A percentile compares a stretch with the other conserved stretches of the same genome.
Evolutionary conservation across 2,329 filamentous ascomycete genomes (phyloP).

Genomic region (Penicillium sp.): DNA sequence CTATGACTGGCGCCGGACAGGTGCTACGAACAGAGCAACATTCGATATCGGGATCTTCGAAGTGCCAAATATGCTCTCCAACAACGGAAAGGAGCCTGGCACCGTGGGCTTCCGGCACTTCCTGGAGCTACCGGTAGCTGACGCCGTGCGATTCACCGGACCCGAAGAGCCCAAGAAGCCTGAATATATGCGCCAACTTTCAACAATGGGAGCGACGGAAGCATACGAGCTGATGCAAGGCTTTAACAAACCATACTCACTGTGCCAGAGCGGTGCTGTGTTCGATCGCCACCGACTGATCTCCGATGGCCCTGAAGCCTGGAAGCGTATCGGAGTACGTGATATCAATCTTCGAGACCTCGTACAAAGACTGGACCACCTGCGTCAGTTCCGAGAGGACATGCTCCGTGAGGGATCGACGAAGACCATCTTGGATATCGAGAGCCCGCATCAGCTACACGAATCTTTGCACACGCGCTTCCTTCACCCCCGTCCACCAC

Average conservation of each 20-base stretch:
- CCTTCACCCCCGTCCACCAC: slow-evolving; percentile 39
- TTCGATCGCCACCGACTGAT: slow-evolving; percentile 41
- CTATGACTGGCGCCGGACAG: slow-evolving; percentile 25
- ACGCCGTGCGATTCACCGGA: slow-evolving; percentile 30
- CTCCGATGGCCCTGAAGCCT: slow-evolving; percentile 39
- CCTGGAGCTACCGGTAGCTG: slow-evolving; percentile 49
- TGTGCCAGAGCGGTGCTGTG: slow-evolving; percentile 37
- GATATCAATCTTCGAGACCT: slow-evolving; percentile 37
- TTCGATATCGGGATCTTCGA: slow-evolving; percentile 51
- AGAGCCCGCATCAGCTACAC: slow-evolving; percentile 36
- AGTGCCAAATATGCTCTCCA: slow-evolving; percentile 52
- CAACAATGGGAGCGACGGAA: slow-evolving; percentile 29
- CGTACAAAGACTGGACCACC: slow-evolving; percentile 36
- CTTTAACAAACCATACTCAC: slow-evolving; percentile 38
- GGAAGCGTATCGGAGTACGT: slow-evolving; percentile 46
- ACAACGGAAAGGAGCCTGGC: slow-evolving; percentile 48
- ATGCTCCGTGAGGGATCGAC: slow-evolving; percentile 32
- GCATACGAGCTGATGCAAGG: slow-evolving; percentile 39
- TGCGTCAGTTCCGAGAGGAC: slow-evolving; percentile 39
- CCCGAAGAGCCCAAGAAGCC: slow-evolving; percentile 21
- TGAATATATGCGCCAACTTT: slow-evolving; percentile 24
- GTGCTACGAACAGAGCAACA: slow-evolving; percentile 37
- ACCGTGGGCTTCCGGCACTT: slow-evolving; percentile 52
- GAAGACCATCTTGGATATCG: slow-evolving; percentile 39
- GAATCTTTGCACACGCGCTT: slow-evolving; percentile 40